Base-by-base conservation (phyloP, 1,284 basidiomycete species). In the Pseudozyma tsukubaensis region DNA sequence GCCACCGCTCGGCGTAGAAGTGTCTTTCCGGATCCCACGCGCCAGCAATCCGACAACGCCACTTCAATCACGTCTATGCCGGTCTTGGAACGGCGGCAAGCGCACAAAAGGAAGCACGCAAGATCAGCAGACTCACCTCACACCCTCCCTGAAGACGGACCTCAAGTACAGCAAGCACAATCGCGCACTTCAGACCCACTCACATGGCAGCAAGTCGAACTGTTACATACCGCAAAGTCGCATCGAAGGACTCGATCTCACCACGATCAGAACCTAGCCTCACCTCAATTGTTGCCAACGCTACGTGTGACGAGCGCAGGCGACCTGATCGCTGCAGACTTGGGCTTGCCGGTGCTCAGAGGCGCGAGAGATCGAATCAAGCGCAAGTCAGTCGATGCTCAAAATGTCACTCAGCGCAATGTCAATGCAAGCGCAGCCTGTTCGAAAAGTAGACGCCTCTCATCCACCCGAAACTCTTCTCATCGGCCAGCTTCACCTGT, bases 161-260 rank as follows among this genome's bases (percentile, higher is more conserved):
- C 1, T 21, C 10, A 14, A 24, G 12, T 21, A 24, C 24, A 11
- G 10, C 19, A 45, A 24, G 2, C 1, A 12, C 10, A 8, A 10
- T 24, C 19, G 4, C 10, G 44, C 21, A 10, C 44, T 45, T 5
- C 19, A 8, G 19, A 50, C 43, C 50, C 56, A 1, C 24, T 67
- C 21, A 67, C 64, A 14, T 61, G 64, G 64, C 64, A 67, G 29
- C 58, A 61, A 16, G 54, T 19, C 11, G 44, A 57, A 11, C 40
- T 67, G 3, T 29, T 67, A 34, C 54, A 35, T 9, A 42, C 12
- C 9, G 1, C 29, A 13, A 19, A 11, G 7, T 9, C 44, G 7
- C 35, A 55, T 45, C 53, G 35, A n/a, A 37, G 50, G 24, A 50
- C 37, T n/a, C 16, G 13, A 18, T 43, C 58, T 7, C 53, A 18